Base-by-base conservation (phyloP, 768 basidiomycete species). In the Phylloporus sp. region DNA sequence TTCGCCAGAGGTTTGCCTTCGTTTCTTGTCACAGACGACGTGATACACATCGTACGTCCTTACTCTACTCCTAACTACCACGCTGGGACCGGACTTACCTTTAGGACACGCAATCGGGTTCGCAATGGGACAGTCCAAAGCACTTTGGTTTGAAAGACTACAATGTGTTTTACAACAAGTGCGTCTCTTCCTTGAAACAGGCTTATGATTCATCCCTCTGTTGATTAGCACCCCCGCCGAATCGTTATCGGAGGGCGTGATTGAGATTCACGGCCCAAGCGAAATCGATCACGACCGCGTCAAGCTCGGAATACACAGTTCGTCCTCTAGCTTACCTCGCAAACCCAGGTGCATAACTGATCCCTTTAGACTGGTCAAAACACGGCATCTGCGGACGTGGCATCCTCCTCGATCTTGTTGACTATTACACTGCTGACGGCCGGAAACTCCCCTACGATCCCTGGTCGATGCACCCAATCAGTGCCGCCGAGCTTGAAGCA, bases 371-470 rank as follows among this genome's bases (percentile, higher is more conserved):
- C 60, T 86, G 83, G 85, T 81, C 85, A 1, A 76, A 75, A 18
- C 85, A 85, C 59, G 84, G 85, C 1, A 85, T 86, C 38, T 82
- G 81, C 47, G 84, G 85, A 2, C 78, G 85, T 3, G 85, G 84
- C 18, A 81, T 87, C 42, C 67, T 86, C 20, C 75, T 87, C 29
- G 85, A 88, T 67, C 65, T 85, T 29, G 81, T 86, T 48, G 65
- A 72, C 11, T 79, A 77, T 65, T 76, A 78, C 51, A 78, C 76
- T 1, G 71, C 72, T 9, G 51, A 61, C 4, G 64, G 64, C 6
- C 57, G 65, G 4, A 63, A 70, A 7, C 65, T 84, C 2, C 83
- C 82, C 0, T 85, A 84, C 56, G 78, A 85, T 62, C 84, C 85
- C 2, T 86, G 83, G 82, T 71, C 75, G 11, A 72, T 76, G 6